Evolutionary conservation across 331 rosid species (phyloP), one percentile per base, ranked within the genome.

Genomic region (Telfairia occidentalis): DNA sequence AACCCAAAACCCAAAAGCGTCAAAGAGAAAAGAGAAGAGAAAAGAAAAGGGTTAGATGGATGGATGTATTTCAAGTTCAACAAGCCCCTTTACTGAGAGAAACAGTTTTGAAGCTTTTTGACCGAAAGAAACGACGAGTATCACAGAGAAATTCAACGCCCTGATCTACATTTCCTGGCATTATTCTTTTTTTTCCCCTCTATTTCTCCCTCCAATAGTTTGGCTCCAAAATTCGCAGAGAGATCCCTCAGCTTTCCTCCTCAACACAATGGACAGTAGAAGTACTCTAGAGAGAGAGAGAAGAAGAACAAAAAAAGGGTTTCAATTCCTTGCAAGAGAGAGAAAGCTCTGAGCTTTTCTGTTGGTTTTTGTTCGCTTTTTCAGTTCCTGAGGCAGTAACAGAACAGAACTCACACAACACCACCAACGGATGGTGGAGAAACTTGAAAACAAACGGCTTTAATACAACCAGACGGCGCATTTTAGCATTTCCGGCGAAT

Each of bases 81-180:
- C 43, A 70, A 45, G 57, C 3, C 70, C 65, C 57, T 46, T 80
- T 24, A 71, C 50, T 50, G 60, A 61, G 45, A 52, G 57, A 59
- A 79, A 49, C 38, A 61, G 67, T 34, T 70, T 63, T 2, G 77
- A 80, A 86, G 81, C 86, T 81, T 82, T 85, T 35, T 54, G 72
- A 77, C 81, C 50, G 42, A 43, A 55, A 76, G 43, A 52, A 70
- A 48, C 46, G 79, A 42, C 23, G 79, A 71, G 38, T 67, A 78
- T 70, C 54, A 78, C 66, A 80, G 73, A 32, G 73, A 76, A 78
- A 70, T 54, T 81, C 42, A 70, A 79, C 83, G 53, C 76, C 79
- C 77, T 61, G 76, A 74, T 86, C 76, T 79, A 61, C 82, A 80
- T 45, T 77, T 49, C 79, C 81, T 66, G 77, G 80, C 71, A 81